Percentiles rank a stretch among this genome's conserved stretches.
phyloP scores from a whole-genome alignment of 306 rosid genomes.

The Medicago ruthenica region DNA sequence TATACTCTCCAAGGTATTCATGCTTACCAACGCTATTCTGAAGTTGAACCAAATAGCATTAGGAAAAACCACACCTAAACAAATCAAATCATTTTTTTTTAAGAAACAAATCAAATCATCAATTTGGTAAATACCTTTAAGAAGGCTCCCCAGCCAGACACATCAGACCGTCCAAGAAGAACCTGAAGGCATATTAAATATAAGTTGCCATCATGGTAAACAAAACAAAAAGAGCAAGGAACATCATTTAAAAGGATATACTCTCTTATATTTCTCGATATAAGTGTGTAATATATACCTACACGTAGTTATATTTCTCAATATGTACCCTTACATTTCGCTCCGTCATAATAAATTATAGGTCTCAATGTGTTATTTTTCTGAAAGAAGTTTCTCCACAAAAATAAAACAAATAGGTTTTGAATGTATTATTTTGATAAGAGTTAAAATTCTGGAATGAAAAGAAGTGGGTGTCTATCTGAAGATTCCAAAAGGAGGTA shows the following conservation, averaged over 20 bases:
- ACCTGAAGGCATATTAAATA: constrained; percentile 60
- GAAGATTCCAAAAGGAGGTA: constrained; percentile 21
- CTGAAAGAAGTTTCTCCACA: neutral
- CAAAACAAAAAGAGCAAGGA: neutral
- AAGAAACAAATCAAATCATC: constrained; percentile 15
- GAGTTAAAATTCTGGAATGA: constrained; percentile 12
- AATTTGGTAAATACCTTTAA: constrained; percentile 66
- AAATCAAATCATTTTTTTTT: constrained; percentile 2
- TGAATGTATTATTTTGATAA: constrained; percentile 7
- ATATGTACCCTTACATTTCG: neutral
- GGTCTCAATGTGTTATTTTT: neutral
- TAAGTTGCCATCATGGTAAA: constrained; percentile 26
- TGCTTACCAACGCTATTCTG: constrained; percentile 98
- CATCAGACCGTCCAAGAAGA: constrained; percentile 94
- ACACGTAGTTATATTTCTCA: constrained; percentile 5
- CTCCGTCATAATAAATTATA: constrained; percentile 5
- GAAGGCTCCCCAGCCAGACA: constrained; percentile 99
- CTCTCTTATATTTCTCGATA: neutral
- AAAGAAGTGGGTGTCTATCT: constrained; percentile 22
- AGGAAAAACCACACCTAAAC: constrained; percentile 35
- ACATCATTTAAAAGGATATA: constrained; percentile 6
- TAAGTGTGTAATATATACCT: neutral
- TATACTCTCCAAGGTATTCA: constrained; percentile 99
- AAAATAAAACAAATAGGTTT: neutral
- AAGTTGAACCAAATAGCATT: constrained; percentile 44